phyloP scores from a whole-genome alignment of 192 early-diverging fungal species.

The Mortierella alpina region DNA sequence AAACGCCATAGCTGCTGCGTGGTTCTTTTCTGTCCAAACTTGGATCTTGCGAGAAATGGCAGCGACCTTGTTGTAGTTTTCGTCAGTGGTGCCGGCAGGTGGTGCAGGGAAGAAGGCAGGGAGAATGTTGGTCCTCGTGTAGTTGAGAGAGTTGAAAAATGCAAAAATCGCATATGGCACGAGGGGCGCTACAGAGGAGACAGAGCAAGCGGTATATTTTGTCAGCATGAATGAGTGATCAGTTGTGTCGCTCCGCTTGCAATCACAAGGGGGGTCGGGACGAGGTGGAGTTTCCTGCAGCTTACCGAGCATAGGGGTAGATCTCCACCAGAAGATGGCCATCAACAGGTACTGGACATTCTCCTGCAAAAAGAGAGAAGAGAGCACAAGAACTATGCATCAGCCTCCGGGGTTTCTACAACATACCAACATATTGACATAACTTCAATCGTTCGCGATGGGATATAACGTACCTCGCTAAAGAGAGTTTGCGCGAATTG shows the following conservation, averaged over 20 bases:
- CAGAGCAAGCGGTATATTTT: conserved; percentile 1
- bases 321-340: conserved; percentile 76
- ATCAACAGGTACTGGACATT: conserved; percentile 81
- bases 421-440: no score
- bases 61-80: conserved; percentile 45
- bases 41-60: conserved; percentile 62
- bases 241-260: neutral
- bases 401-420: no score
- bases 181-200: conserved; percentile 67
- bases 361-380: conserved; percentile 62
- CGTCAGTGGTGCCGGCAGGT: conserved; percentile 14
- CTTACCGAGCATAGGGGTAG: conserved; percentile 76
- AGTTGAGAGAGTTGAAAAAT: conserved; percentile 79
- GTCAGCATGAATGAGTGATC: neutral
- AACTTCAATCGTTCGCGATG: no score
- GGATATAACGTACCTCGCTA: conserved; percentile 26
- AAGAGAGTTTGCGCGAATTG: conserved; percentile 70
- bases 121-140: conserved; percentile 75
- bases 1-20: conserved; percentile 68
- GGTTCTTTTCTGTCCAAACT: conserved; percentile 67
- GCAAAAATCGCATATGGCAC: conserved; percentile 83
- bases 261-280: neutral
- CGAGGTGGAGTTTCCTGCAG: neutral
- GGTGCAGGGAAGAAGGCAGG: conserved; percentile 71
- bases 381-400: neutral